Evolutionary conservation across 78 protist genomes (phyloP), one percentile per base, ranked within the genome.

Genomic region (Bodo saltans): DNA sequence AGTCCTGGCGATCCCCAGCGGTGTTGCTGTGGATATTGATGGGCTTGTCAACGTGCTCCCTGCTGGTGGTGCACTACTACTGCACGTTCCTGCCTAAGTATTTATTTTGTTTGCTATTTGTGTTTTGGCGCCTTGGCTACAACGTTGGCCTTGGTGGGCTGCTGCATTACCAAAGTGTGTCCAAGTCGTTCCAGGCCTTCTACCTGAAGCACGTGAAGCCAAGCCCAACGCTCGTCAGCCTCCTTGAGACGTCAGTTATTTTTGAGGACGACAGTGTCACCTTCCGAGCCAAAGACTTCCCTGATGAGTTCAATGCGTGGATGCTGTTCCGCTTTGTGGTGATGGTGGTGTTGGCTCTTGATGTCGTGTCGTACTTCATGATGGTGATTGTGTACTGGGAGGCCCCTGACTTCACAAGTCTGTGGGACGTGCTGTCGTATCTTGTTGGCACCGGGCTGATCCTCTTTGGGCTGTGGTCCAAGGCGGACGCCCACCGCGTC

Each of bases 401-500:
- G 28, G 30, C n/a, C 0, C 76, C 82, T 1, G 79, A 3, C 33
- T 85, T 83, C 74, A 35, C 81, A 0, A 40, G 72, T 17, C 70
- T 83, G 1, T 82, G 67, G 0, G 72, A 84, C 47, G 34, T 92
- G 40, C 53, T 78, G 52, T 30, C 23, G 30, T 92, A 93, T 84
- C 33, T 82, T 2, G 71, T 90, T 34, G 96, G 95, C 72, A 27
- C 35, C 1, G 74, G 68, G 0, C 84, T 93, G 42, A 74, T 84
- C 73, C 73, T 71, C 1, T 86, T 90, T 42, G 83, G 84, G 11
- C 74, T 79, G 42, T 93, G 93, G 93, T 90, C 93, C 47, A 93
- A 93, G 87, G 39, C 89, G 39, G 96, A 93, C 81, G 94, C 96
- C 0, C 88, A 79, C 69, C 91, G 96, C 70, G 94, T 92, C 8